Conservation (phyloP, 163 green algal genomes). For the Chlamydomonas reinhardtii region DNA sequence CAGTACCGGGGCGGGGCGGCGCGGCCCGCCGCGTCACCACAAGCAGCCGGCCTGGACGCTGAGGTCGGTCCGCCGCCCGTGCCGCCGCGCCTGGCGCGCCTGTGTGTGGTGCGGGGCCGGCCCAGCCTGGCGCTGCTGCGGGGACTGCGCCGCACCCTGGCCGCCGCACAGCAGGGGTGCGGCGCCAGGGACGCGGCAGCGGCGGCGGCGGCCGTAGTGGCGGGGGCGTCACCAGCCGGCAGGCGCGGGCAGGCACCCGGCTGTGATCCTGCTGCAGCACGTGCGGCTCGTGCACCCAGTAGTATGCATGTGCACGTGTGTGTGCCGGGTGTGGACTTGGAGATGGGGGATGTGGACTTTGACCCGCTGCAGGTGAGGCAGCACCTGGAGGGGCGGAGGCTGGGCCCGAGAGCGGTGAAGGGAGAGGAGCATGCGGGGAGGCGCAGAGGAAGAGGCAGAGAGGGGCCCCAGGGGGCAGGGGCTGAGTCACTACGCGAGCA, state of each 20-base stretch:
- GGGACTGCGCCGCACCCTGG: neutral
- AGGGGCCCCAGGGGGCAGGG: too few species aligned
- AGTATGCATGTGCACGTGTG: neutral
- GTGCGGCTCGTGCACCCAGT: too few species aligned
- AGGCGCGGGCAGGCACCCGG: too few species aligned
- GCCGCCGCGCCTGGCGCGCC: neutral
- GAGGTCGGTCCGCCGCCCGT: neutral
- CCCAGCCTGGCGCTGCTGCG: constrained; percentile 10
- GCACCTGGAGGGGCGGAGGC: too few species aligned
- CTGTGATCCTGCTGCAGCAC: too few species aligned
- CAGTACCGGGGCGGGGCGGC: too few species aligned
- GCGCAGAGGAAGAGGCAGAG: too few species aligned
- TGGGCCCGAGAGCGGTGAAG: too few species aligned
- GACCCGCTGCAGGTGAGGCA: constrained; percentile 19
- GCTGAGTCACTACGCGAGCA: too few species aligned
- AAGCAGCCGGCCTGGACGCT: too few species aligned
- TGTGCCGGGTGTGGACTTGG: constrained; percentile 19
- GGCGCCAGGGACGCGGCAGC: neutral
- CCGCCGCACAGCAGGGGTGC: neutral
- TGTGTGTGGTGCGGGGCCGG: neutral
- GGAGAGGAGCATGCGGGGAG: too few species aligned
- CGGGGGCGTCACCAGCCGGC: too few species aligned
- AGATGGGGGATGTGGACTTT: constrained; percentile 26
- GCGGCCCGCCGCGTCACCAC: neutral
- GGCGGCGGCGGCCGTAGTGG: neutral